Percentiles rank a stretch among this genome's conserved stretches.
Evolutionary conservation across 2,329 filamentous ascomycete species (phyloP).

Genomic region (Fusarium buxicola): DNA sequence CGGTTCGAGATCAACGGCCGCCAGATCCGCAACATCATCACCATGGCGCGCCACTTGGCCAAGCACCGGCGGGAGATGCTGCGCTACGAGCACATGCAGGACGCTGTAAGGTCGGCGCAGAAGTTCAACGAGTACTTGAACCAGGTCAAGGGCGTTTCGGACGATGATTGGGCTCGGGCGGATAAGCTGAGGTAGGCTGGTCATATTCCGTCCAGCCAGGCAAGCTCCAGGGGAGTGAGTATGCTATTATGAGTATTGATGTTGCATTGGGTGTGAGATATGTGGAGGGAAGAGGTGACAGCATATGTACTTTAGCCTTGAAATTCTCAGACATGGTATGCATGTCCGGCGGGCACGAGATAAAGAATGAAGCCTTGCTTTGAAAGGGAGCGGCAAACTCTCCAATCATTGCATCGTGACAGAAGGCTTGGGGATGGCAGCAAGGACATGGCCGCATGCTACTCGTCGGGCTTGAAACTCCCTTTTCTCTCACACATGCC

Average conservation of each 20-base stretch:
- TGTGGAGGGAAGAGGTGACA: constrained; percentile 1
- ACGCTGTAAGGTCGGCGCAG: constrained; percentile 14
- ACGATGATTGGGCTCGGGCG: constrained; percentile 14
- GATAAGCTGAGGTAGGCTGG: constrained; percentile 15
- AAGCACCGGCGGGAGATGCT: constrained; percentile 17
- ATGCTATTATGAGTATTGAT: not conserved
- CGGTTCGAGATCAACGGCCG: constrained; percentile 42
- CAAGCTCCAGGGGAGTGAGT: too few relatives aligned
- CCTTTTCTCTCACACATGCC: not conserved
- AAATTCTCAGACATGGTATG: constrained; percentile 24
- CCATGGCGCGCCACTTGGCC: constrained; percentile 29
- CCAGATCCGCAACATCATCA: constrained; percentile 48
- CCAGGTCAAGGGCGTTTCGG: constrained; percentile 21
- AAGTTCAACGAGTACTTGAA: constrained; percentile 22
- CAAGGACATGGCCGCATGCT: constrained; percentile 14
- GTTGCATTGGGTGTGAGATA: constrained; percentile 1
- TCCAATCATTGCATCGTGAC: constrained; percentile 23
- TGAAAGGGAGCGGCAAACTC: constrained; percentile 13
- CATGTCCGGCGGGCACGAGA: constrained; percentile 8
- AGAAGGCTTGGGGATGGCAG: constrained; percentile 16
- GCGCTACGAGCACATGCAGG: constrained; percentile 19
- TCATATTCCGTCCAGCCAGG: not conserved
- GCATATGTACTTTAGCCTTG: not conserved
- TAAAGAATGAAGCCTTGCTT: not conserved
- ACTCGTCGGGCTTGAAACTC: constrained; percentile 14